These are phyloP conservation scores for Phaseolus lunatus DNA, from an alignment of 306 rosid species.

Conservation along the genomic window DNA sequence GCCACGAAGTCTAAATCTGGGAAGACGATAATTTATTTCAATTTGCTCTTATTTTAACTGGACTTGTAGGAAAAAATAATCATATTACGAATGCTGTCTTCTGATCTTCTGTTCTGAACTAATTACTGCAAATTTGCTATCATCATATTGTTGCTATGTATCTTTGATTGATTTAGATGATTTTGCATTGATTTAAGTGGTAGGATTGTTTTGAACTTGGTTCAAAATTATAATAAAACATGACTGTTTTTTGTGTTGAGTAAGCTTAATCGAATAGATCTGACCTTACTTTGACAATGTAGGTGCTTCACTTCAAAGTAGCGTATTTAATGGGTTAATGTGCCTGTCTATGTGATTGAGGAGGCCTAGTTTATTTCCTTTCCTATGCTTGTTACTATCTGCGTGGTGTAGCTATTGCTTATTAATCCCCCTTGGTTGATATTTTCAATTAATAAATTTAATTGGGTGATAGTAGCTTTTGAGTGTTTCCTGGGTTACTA, in stretches of 20 bases:
- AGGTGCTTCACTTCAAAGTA: constrained; percentile 20
- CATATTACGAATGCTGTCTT: neutral
- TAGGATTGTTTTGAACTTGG: neutral
- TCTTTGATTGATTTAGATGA: constrained; percentile 27
- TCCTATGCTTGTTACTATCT: neutral
- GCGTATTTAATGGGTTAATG: constrained; percentile 15
- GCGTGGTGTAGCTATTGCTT: neutral
- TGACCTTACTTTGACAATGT: constrained; percentile 18
- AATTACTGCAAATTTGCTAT: constrained; percentile 4
- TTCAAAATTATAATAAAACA: neutral
- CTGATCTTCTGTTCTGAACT: neutral
- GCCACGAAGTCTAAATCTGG: neutral
- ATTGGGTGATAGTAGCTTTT: neutral
- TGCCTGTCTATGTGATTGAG: constrained; percentile 22
- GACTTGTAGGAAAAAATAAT: neutral
- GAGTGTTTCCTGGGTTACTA: constrained; percentile 12
- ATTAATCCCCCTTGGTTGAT: neutral
- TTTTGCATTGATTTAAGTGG: neutral
- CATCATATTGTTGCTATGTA: neutral
- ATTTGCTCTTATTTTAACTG: constrained; percentile 1
- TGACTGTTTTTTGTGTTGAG: neutral
- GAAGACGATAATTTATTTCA: neutral
- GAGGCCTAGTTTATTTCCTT: constrained; percentile 2
- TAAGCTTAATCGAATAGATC: constrained; percentile 1
- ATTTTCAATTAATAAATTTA: constrained; percentile 25